Evolutionary conservation across 148 eudicot genomes (phyloP).

Genomic region (Linanthus parryae): DNA sequence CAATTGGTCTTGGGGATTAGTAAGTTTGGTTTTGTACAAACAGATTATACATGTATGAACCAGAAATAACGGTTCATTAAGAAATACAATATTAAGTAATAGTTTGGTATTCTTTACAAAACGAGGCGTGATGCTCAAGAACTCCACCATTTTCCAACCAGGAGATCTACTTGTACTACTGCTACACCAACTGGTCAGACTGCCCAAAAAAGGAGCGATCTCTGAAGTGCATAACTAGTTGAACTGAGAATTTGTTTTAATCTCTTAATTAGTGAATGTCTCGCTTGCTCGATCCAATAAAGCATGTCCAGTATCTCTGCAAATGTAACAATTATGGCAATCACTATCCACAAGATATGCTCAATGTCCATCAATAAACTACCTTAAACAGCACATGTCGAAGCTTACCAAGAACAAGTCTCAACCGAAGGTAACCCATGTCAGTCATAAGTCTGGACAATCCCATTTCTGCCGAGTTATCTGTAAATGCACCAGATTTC

Average conservation of each 20-base stretch:
- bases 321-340: not conserved
- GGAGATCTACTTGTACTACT: too few relatives aligned
- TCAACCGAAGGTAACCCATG: constrained; percentile 30
- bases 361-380: not conserved
- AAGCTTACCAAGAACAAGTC: constrained; percentile 41
- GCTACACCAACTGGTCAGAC: too few relatives aligned
- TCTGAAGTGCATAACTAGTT: constrained; percentile 7
- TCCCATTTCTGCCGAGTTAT: constrained; percentile 9
- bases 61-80: too few relatives aligned
- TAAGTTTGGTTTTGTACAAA: too few relatives aligned
- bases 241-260: constrained; percentile 12
- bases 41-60: too few relatives aligned
- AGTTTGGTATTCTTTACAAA: too few relatives aligned
- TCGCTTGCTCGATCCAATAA: constrained; percentile 35
- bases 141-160: too few relatives aligned
- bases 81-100: too few relatives aligned
- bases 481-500: constrained; percentile 15
- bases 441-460: constrained; percentile 22
- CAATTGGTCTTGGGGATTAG: too few relatives aligned
- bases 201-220: too few relatives aligned
- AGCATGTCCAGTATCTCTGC: constrained; percentile 46
- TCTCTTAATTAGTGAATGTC: constrained; percentile 12
- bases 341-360: not conserved
- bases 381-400: not conserved
- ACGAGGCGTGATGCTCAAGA: too few relatives aligned